A percentile compares a stretch with the other conserved stretches of the same genome.
Conservation (phyloP, 305 asterid genomes). For the Fraxinus platypoda region DNA sequence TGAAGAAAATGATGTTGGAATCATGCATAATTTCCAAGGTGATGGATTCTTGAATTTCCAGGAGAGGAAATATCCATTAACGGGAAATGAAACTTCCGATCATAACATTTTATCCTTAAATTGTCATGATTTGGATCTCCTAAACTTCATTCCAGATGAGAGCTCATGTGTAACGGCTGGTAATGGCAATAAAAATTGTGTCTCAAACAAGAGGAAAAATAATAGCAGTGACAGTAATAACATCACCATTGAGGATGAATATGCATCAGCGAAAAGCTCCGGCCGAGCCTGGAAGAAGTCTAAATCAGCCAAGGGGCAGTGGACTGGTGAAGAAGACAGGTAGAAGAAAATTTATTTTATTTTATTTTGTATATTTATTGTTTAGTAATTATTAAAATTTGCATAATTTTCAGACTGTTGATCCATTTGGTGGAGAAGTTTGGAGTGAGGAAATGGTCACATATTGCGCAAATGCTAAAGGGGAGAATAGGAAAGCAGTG, state of each 20-base stretch:
- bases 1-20: conserved; percentile 35
- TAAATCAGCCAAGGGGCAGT: conserved; percentile 77
- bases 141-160: conserved; percentile 52
- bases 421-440: conserved; percentile 69
- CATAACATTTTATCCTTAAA: conserved; percentile 5
- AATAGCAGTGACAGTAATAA: neutral
- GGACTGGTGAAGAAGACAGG: conserved; percentile 95
- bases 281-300: conserved; percentile 43
- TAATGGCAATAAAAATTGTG: conserved; percentile 32
- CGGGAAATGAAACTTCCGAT: conserved; percentile 23
- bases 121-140: conserved; percentile 28
- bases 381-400: neutral
- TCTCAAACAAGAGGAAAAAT: conserved; percentile 28
- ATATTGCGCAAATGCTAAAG: conserved; percentile 68
- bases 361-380: neutral
- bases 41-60: conserved; percentile 34
- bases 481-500: conserved; percentile 97
- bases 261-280: conserved; percentile 13
- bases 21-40: conserved; percentile 37
- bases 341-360: conserved; percentile 10
- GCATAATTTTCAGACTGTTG: conserved; percentile 45
- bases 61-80: conserved; percentile 24
- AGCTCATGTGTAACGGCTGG: conserved; percentile 57
- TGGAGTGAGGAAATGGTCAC: conserved; percentile 88
- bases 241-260: conserved; percentile 21